A percentile compares a stretch with the other conserved stretches of the same genome.
These are phyloP conservation scores for Grosmannia huntii DNA, from an alignment of 2,329 filamentous ascomycete genomes.

Conservation along the genomic window DNA sequence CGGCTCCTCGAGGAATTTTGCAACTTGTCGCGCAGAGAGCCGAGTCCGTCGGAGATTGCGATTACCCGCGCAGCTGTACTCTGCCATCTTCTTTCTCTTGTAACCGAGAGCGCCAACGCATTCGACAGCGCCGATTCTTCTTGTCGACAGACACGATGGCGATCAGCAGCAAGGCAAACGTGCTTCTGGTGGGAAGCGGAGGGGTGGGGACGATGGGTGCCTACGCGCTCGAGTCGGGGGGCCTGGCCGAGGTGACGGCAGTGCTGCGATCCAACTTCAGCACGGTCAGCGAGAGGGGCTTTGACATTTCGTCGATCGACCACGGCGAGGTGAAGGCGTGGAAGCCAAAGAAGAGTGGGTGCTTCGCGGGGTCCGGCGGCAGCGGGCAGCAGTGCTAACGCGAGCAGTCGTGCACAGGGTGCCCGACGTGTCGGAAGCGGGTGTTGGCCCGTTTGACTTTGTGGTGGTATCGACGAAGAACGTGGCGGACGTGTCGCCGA, in stretches of 20 bases:
- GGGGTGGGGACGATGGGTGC: slow-evolving; percentile 9
- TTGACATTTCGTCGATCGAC: slow-evolving; percentile 6
- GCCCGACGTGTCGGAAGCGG: background rate
- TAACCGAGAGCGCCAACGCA: background rate
- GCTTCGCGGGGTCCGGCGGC: no score
- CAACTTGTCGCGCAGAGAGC: background rate
- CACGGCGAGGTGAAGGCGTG: slow-evolving; percentile 5
- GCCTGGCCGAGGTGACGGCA: slow-evolving; percentile 8
- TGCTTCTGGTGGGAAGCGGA: slow-evolving; percentile 9
- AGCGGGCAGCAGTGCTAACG: background rate
- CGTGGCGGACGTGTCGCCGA: slow-evolving; percentile 7
- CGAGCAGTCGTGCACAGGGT: slow-evolving; percentile 1
- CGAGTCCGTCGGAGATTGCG: background rate
- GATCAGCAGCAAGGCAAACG: slow-evolving; percentile 4
- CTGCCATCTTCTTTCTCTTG: background rate
- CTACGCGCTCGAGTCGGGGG: slow-evolving; percentile 7
- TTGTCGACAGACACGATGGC: background rate
- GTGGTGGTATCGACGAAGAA: slow-evolving; percentile 10
- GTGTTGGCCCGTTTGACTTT: slow-evolving; percentile 5
- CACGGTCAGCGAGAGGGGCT: slow-evolving; percentile 6
- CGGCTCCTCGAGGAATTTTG: background rate
- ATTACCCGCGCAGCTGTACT: background rate
- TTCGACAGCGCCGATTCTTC: background rate
- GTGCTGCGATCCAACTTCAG: slow-evolving; percentile 10
- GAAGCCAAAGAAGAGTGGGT: slow-evolving; percentile 3